phyloP scores from a whole-genome alignment of 1,284 basidiomycete genomes.

The Ustilago xerochloae region DNA sequence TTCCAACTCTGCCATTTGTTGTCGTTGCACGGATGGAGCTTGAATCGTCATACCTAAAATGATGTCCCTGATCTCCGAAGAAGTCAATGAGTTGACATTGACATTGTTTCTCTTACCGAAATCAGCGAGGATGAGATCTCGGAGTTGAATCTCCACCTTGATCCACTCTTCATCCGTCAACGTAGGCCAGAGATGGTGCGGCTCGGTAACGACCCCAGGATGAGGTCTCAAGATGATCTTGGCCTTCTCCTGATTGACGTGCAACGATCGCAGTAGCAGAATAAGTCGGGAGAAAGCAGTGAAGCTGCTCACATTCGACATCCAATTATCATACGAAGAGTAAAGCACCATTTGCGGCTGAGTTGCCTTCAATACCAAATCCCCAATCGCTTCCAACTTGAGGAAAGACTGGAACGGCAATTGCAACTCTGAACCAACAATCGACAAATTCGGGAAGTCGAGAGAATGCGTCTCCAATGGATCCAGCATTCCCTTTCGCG shows the following conservation, averaged over 20 bases:
- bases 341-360: conserved; percentile 99
- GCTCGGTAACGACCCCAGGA: conserved; percentile 85
- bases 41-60: conserved; percentile 83
- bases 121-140: conserved; percentile 75
- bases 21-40: conserved; percentile 83
- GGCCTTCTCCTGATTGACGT: conserved; percentile 99
- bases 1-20: conserved; percentile 99
- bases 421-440: conserved; percentile 98
- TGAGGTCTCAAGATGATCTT: conserved; percentile 74
- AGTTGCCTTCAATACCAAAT: conserved; percentile 93
- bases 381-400: conserved; percentile 99
- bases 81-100: conserved; percentile 95
- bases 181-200: conserved; percentile 97
- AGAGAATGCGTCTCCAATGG: conserved; percentile 92
- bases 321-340: conserved; percentile 98
- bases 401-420: conserved; percentile 99
- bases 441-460: conserved; percentile 99
- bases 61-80: conserved; percentile 81
- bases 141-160: conserved; percentile 95
- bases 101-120: conserved; percentile 99
- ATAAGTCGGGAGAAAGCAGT: conserved; percentile 99
- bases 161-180: conserved; percentile 98
- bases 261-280: conserved; percentile 90
- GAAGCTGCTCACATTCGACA: conserved; percentile 98
- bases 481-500: conserved; percentile 96